Percentiles rank a stretch among this genome's conserved stretches.
Evolutionary conservation across 805 yeast genomes (phyloP).

Genomic region (Kazachstania bromeliacearum): DNA sequence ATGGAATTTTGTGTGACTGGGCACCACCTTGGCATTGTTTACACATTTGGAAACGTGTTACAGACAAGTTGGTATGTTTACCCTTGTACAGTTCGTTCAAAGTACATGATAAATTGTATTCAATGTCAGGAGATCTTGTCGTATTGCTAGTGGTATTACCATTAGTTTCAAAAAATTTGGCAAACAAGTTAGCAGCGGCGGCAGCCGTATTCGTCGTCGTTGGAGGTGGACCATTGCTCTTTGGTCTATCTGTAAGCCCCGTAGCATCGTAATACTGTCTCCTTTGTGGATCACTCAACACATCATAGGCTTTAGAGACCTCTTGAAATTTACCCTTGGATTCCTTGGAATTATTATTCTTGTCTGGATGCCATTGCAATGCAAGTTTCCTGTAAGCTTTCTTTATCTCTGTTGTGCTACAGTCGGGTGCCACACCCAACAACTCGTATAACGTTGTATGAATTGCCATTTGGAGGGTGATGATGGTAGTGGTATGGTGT

Average conservation of each 20-base stretch:
- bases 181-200: slow-evolving; percentile 17
- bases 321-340: slow-evolving; percentile 74
- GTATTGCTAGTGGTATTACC: slow-evolving; percentile 1
- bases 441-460: slow-evolving; percentile 50
- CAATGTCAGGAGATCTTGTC: slow-evolving; percentile 41
- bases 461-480: too few species aligned
- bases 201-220: slow-evolving; percentile 6
- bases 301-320: slow-evolving; percentile 85
- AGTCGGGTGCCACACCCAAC: slow-evolving; percentile 56
- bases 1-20: slow-evolving; percentile 27
- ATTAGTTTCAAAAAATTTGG: slow-evolving; percentile 24
- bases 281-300: slow-evolving; percentile 81
- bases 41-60: slow-evolving; percentile 45
- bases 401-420: slow-evolving; percentile 63
- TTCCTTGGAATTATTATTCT: slow-evolving; percentile 74
- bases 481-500: too few species aligned
- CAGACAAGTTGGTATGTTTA: slow-evolving; percentile 43
- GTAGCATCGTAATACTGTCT: slow-evolving; percentile 84
- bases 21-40: slow-evolving; percentile 45
- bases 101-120: slow-evolving; percentile 43
- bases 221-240: slow-evolving; percentile 3
- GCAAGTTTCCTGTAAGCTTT: slow-evolving; percentile 82
- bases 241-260: slow-evolving; percentile 27
- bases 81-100: slow-evolving; percentile 52
- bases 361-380: slow-evolving; percentile 79